These are phyloP conservation scores for Dendrobium catenatum DNA, from an alignment of 106 monocot genomes.

Conservation along the genomic window DNA sequence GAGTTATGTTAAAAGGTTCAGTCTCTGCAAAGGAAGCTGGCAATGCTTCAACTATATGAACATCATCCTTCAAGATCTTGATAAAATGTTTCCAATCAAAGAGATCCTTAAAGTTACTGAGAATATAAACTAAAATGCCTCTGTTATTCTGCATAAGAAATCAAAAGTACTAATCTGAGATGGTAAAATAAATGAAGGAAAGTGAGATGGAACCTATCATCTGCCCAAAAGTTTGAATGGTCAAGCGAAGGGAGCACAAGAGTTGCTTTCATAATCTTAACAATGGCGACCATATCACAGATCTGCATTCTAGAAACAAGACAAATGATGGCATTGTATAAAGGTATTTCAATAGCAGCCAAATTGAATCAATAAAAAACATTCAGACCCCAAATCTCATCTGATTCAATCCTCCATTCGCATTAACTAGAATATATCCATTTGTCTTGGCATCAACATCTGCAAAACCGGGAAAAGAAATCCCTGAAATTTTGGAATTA, in stretches of 20 bases:
- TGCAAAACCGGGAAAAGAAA: conserved; percentile 16
- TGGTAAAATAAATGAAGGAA: background rate
- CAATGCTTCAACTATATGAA: conserved; percentile 66
- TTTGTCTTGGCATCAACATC: conserved; percentile 68
- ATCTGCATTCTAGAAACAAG: conserved; percentile 66
- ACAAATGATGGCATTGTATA: background rate
- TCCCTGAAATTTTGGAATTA: background rate
- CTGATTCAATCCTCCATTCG: conserved; percentile 99
- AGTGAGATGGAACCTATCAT: conserved; percentile 53
- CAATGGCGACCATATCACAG: conserved; percentile 98
- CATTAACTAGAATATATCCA: conserved; percentile 88
- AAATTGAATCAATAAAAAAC: conserved; percentile 7
- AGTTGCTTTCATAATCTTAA: conserved; percentile 88
- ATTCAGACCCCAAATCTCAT: conserved; percentile 96
- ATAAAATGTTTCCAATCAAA: conserved; percentile 97
- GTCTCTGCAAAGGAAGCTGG: conserved; percentile 42
- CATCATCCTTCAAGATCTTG: conserved; percentile 68
- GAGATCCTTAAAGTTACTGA: conserved; percentile 93
- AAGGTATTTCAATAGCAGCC: background rate
- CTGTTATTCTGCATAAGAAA: background rate
- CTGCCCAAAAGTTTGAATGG: conserved; percentile 86
- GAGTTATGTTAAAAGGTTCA: conserved; percentile 64
- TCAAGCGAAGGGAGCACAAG: conserved; percentile 97
- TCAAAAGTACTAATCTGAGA: background rate
- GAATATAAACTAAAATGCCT: background rate